These are phyloP conservation scores for Aspergillus sp. DNA, from an alignment of 2,329 filamentous ascomycete species.

Conservation along the genomic window DNA sequence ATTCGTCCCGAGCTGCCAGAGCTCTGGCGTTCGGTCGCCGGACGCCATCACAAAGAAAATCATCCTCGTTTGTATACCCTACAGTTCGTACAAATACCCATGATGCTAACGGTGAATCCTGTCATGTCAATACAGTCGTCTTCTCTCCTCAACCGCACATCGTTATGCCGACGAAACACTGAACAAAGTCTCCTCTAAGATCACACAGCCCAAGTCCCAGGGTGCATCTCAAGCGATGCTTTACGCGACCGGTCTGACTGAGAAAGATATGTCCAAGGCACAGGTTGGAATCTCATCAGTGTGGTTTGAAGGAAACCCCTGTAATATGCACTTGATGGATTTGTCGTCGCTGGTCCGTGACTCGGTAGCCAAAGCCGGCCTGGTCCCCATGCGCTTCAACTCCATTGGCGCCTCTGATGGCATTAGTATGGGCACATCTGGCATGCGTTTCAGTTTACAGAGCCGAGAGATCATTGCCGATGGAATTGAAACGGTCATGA, in stretches of 20 bases:
- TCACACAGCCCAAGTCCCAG: constrained; percentile 95
- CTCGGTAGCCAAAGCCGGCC: constrained; percentile 68
- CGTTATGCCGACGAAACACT: constrained; percentile 36
- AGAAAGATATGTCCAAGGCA: constrained; percentile 85
- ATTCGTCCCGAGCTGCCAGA: background rate
- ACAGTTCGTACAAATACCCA: too few relatives aligned
- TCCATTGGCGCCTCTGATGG: constrained; percentile 94
- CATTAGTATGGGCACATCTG: constrained; percentile 94
- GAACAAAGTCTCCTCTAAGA: constrained; percentile 76
- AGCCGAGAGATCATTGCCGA: constrained; percentile 94
- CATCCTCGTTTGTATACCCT: background rate
- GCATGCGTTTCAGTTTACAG: constrained; percentile 91
- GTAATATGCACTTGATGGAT: constrained; percentile 95
- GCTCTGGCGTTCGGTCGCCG: background rate
- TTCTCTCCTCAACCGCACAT: background rate
- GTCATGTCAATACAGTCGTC: background rate
- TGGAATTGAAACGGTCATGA: constrained; percentile 96
- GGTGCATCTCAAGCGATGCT: constrained; percentile 97
- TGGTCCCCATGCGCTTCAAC: constrained; percentile 94
- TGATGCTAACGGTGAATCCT: background rate
- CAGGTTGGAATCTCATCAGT: constrained; percentile 96
- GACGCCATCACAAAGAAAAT: background rate
- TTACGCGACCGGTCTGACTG: constrained; percentile 82
- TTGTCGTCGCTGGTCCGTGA: constrained; percentile 73
- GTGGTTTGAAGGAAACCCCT: constrained; percentile 97